phyloP scores from a whole-genome alignment of 2,329 filamentous ascomycete species.

The Botrytis fabae region DNA sequence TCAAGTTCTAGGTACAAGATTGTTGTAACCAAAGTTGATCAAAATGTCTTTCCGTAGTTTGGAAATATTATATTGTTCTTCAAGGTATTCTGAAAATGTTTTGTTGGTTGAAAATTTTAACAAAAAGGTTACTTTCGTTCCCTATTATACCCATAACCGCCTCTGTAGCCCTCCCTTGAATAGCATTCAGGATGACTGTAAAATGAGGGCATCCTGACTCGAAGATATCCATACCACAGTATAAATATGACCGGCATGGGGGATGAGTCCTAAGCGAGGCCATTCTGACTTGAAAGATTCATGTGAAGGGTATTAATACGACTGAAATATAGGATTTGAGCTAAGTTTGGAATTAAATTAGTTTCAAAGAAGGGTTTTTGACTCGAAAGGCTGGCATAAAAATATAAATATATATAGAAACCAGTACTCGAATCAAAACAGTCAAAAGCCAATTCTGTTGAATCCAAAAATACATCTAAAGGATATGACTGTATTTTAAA shows the following conservation, averaged over 20 bases:
- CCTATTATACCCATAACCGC: not conserved
- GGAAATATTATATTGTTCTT: not conserved
- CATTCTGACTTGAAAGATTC: not conserved
- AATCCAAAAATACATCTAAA: too few species aligned
- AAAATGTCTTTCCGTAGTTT: not conserved
- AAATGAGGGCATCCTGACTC: not conserved
- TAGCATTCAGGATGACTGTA: not conserved
- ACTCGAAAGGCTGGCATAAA: too few species aligned
- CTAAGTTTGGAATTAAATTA: not conserved
- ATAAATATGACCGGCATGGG: not conserved
- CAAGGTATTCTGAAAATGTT: not conserved
- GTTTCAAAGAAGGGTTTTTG: too few species aligned
- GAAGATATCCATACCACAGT: not conserved
- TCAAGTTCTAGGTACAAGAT: not conserved
- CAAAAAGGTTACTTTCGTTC: not conserved
- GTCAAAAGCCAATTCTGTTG: too few species aligned
- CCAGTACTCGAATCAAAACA: too few species aligned
- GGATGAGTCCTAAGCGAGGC: not conserved
- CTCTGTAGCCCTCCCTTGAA: too few species aligned
- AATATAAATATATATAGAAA: too few species aligned
- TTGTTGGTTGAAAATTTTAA: not conserved
- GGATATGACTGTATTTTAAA: too few species aligned
- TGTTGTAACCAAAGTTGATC: not conserved
- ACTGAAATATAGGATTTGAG: not conserved
- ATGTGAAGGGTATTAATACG: not conserved